Base-by-base conservation (phyloP, 805 yeast species). In the Priceomyces carsonii region DNA sequence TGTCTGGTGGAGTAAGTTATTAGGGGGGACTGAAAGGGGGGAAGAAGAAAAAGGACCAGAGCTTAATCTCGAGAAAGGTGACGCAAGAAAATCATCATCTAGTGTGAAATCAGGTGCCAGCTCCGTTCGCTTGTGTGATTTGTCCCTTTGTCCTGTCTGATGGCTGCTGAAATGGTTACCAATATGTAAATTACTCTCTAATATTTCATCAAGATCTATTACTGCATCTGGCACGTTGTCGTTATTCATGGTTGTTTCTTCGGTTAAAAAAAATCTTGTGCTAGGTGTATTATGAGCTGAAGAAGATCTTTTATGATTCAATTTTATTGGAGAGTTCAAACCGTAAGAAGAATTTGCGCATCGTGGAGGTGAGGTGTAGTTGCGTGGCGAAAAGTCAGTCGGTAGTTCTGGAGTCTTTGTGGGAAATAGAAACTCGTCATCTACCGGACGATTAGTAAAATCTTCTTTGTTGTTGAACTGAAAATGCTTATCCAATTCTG, bases 191-290 rank as follows among this genome's bases (percentile, higher is more conserved):
- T 54, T 55, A 4, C 64, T 62, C 35, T 60, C 55, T 17, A 63
- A 44, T 6, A 65, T 59, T 33, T 62, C 68, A 40, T 66, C 71
- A 29, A 66, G 51, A 38, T 66, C 72, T 16, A 66, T 66, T 7
- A 66, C 57, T 6, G 70, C 67, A 29, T 64, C 66, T 3, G 71
- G 70, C 2, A 63, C 49, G 33, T 59, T 59, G 24, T 59, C 57
- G 22, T 39, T 47, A 32, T 53, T 49, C 18, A 53, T 16, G 6
- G 39, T 45, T 3, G 61, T 53, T 39, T 61, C 65, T 30, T 57
- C 64, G 0, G 64, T 59, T 8, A 53, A 40, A 25, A 59, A 61
- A 34, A 58, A 54, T 23, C 47, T 53, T 7, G 58, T 50, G 18
- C 50, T 47, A 6, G 51, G 45, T 4, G 50, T 25, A 14, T 33